Evolutionary conservation across 768 basidiomycete genomes (phyloP), one percentile per base, ranked within the genome.

Genomic region (Hemileccinum rubropunctum): DNA sequence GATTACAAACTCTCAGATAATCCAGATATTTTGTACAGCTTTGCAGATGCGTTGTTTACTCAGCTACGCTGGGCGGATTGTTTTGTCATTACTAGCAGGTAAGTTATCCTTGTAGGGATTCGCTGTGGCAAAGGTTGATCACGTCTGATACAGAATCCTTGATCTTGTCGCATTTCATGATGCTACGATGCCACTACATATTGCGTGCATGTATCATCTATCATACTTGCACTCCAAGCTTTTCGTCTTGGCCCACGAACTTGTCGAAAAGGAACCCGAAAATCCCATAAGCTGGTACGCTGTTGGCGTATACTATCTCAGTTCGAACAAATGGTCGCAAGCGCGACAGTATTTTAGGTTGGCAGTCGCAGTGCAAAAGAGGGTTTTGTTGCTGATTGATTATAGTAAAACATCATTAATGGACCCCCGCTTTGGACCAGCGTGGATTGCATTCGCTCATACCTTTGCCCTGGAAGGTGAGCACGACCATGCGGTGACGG

Each of bases 381-480:
- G 45, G 47, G 26, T 34, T 36, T 18, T 5, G 18, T 38, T 33
- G 47, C 47, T 59, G 42, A 64, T 26, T 45, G 14, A 27, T 36
- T 10, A 15, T 52, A 95, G 95, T 62, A 99, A 99, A 79, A 91
- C 95, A 0, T 93, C 91, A 3, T 71, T 99, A 13, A 93, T 98
- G 86, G 95, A 99, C 64, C 91, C 95, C 17, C 81, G 95, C 4
- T 97, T 97, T 67, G 92, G 84, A 0, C 94, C 97, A 10, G 92
- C 95, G 0, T 99, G 97, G 97, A 82, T 98, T 44, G 91, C 94
- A 3, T 99, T 98, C 65, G 97, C 90, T 10, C 97, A 99, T 68
- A 94, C 94, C 0, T 99, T 97, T 72, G 92, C 95, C 2, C 75
- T 91, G 57, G 97, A 99, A 67, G 95, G 95, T 14, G 97, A 99